Percentiles rank a stretch among this genome's conserved stretches.
phyloP scores from a whole-genome alignment of 106 monocot species.

The Dendrobium catenatum region DNA sequence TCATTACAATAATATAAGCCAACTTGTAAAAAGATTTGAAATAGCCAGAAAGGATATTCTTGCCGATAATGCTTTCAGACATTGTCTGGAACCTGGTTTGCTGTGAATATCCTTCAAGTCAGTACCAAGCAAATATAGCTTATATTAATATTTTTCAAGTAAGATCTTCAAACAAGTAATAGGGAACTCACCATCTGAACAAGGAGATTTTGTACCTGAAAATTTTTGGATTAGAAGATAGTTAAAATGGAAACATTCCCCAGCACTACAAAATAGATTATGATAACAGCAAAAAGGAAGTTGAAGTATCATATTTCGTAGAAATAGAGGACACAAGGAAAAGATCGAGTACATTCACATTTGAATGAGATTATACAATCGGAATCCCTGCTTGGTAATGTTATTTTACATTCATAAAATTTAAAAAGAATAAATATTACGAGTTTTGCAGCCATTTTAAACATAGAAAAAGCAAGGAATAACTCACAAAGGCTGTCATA shows the following conservation, averaged over 20 bases:
- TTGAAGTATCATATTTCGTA: neutral
- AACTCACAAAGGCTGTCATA: constrained; percentile 67
- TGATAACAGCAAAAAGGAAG: neutral
- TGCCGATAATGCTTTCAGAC: constrained; percentile 64
- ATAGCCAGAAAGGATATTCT: constrained; percentile 69
- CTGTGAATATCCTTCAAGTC: constrained; percentile 32
- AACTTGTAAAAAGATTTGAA: neutral
- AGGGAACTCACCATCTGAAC: constrained; percentile 59
- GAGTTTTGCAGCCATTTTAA: neutral
- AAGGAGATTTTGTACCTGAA: constrained; percentile 79
- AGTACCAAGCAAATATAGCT: neutral
- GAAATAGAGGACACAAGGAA: neutral
- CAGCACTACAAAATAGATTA: neutral
- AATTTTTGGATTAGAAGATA: neutral
- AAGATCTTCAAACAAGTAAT: neutral
- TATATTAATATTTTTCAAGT: neutral
- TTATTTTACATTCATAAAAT: neutral
- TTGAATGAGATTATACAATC: neutral
- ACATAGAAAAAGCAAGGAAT: neutral
- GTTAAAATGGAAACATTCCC: constrained; percentile 2
- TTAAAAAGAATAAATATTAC: neutral
- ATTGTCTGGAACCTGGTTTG: constrained; percentile 72
- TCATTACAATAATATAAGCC: neutral
- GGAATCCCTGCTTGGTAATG: neutral
- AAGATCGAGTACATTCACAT: neutral